Base-by-base conservation (phyloP, 1,284 basidiomycete species). In the Chalciporus sp. region DNA sequence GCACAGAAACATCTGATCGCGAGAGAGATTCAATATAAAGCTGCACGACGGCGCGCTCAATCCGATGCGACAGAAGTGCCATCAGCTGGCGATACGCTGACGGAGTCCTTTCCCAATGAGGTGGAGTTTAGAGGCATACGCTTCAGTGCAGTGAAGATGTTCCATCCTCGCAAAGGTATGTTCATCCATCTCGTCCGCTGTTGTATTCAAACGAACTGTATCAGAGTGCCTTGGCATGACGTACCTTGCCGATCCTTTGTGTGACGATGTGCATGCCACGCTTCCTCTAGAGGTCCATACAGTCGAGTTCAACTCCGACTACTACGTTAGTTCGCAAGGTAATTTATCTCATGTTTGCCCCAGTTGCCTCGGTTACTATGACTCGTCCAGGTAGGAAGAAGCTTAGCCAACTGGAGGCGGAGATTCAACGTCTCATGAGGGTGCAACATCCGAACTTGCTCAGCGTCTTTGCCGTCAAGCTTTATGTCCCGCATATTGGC, bases 191-290 rank as follows among this genome's bases (percentile, higher is more conserved):
- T 23, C 17, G 33, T 39, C 11, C 16, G 4, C 23, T 28, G 26
- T 49, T 19, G 31, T 29, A 9, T 23, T 61, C 4, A 48, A 57
- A 35, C 40, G 23, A 42, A 33, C 16, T 4, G 23, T 27, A 3
- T 47, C 51, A 88, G 88, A 84, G 44, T 78, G 75, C 37, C 69
- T 90, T 26, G 88, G 86, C 3, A 83, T 78, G 6, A 73, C 82
- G 0, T 90, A 86, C 69, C 76, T 84, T 53, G 89, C 88, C 0
- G 87, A 90, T 57, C 88, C 89, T 10, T 70, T 90, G 19, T 82
- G 80, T 58, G 86, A 89, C 57, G 83, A 86, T 58, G 72, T 79
- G 10, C 71, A 78, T 56, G 74, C 75, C 1, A 77, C 77, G 0
- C 70, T 84, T 8, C 81, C 83, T 17, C 74, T 92, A 7, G 88